Percentiles rank a stretch among this genome's conserved stretches.
phyloP scores from a whole-genome alignment of 768 basidiomycete genomes.

The Trametes cinnabarina region DNA sequence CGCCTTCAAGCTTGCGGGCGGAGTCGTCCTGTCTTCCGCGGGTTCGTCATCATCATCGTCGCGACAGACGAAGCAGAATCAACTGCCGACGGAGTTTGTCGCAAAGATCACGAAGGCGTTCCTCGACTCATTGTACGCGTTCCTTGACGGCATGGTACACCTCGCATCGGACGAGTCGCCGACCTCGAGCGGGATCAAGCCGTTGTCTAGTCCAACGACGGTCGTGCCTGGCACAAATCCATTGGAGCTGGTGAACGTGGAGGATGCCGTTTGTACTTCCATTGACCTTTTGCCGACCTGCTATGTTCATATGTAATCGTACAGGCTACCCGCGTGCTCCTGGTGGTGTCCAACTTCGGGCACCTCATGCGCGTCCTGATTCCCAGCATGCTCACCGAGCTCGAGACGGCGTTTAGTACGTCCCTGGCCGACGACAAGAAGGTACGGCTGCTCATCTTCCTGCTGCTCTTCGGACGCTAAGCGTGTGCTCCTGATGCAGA shows the following conservation, averaged over 20 bases:
- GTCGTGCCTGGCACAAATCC: conserved; percentile 44
- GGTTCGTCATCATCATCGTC: conserved; percentile 42
- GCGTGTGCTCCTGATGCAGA: conserved; percentile 39
- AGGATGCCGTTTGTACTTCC: conserved; percentile 46
- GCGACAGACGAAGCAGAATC: conserved; percentile 56
- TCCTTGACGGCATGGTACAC: conserved; percentile 82
- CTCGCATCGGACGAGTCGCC: conserved; percentile 73
- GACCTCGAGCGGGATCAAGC: conserved; percentile 40
- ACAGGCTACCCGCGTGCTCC: conserved; percentile 84
- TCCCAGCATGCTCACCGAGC: conserved; percentile 75
- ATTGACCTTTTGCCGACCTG: not conserved
- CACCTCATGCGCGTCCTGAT: conserved; percentile 69
- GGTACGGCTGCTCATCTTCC: conserved; percentile 36
- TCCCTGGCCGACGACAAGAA: conserved; percentile 70
- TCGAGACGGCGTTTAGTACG: conserved; percentile 73
- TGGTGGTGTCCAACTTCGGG: conserved; percentile 87
- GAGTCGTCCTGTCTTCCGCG: conserved; percentile 51
- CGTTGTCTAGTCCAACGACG: conserved; percentile 30
- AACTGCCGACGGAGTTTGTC: conserved; percentile 61
- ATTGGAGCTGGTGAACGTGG: conserved; percentile 57
- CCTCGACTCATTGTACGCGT: conserved; percentile 79
- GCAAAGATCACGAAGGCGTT: conserved; percentile 81
- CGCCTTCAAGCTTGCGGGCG: conserved; percentile 80
- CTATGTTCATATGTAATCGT: too few relatives aligned
- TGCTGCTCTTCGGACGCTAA: not conserved